Conservation (phyloP, 179 eudicot species). For the Nepenthes alata region DNA sequence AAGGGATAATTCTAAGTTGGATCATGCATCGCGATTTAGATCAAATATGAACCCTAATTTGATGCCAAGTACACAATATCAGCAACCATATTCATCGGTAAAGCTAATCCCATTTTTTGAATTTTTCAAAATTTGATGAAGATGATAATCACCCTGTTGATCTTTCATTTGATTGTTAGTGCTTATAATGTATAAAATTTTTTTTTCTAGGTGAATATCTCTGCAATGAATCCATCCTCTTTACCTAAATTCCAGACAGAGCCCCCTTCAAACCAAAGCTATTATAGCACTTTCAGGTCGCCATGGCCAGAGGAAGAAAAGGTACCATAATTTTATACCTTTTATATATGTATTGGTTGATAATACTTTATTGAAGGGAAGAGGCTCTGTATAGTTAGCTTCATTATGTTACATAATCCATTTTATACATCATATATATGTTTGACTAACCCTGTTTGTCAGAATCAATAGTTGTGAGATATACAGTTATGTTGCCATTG, state of each 20-base stretch:
- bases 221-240: slow-evolving; percentile 30
- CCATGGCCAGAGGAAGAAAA: slow-evolving; percentile 51
- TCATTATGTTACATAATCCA: no score
- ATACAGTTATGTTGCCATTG: no score
- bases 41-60: slow-evolving; percentile 19
- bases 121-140: neutral
- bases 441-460: no score
- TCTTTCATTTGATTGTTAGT: neutral
- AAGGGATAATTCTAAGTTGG: slow-evolving; percentile 25
- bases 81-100: slow-evolving; percentile 39
- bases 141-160: neutral
- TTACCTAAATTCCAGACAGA: slow-evolving; percentile 35
- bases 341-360: neutral
- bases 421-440: no score
- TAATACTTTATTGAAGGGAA: neutral
- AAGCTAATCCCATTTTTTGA: slow-evolving; percentile 4
- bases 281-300: slow-evolving; percentile 23
- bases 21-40: slow-evolving; percentile 14
- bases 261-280: slow-evolving; percentile 94
- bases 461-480: no score
- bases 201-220: slow-evolving; percentile 33
- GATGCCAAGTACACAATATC: slow-evolving; percentile 32
- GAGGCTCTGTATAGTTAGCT: neutral
- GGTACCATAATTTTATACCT: slow-evolving; percentile 23
- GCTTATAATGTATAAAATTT: neutral